Conservation (phyloP, 345 rosid genomes). For the Murraya paniculata region DNA sequence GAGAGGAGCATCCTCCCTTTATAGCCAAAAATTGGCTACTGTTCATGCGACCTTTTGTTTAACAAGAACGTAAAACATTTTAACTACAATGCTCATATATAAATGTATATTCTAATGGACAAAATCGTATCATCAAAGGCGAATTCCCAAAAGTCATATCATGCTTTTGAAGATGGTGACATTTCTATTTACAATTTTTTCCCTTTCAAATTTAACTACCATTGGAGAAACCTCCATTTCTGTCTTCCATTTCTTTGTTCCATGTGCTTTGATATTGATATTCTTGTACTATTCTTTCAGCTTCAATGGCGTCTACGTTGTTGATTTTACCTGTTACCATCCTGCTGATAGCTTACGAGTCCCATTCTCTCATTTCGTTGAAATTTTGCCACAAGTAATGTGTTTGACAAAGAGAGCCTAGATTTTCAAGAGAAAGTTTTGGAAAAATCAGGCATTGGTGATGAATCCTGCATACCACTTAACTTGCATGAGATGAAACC, state of each 20-base stretch:
- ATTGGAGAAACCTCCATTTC: conserved; percentile 10
- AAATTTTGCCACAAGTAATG: conserved; percentile 22
- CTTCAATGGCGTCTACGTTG: conserved; percentile 40
- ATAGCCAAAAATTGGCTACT: no score
- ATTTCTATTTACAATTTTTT: conserved; percentile 19
- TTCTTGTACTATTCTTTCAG: conserved; percentile 25
- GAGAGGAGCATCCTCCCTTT: no score
- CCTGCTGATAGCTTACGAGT: conserved; percentile 43
- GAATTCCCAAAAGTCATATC: not conserved
- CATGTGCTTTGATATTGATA: conserved; percentile 17
- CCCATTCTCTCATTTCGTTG: conserved; percentile 33
- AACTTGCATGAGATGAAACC: conserved; percentile 44
- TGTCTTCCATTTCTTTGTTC: conserved; percentile 15
- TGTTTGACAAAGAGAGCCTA: conserved; percentile 31
- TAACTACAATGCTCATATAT: not conserved
- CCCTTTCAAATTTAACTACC: conserved; percentile 16
- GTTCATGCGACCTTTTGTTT: no score
- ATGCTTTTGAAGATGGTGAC: conserved; percentile 9
- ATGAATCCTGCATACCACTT: conserved; percentile 44
- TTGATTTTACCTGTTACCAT: conserved; percentile 55
- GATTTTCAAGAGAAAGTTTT: conserved; percentile 45
- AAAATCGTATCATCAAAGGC: not conserved
- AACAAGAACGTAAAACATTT: not conserved
- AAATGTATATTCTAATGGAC: not conserved
- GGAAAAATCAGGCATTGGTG: conserved; percentile 60